Evolutionary conservation across 2,329 filamentous ascomycete species (phyloP).

Genomic region (Nothophaeocryptopus gaeumannii): DNA sequence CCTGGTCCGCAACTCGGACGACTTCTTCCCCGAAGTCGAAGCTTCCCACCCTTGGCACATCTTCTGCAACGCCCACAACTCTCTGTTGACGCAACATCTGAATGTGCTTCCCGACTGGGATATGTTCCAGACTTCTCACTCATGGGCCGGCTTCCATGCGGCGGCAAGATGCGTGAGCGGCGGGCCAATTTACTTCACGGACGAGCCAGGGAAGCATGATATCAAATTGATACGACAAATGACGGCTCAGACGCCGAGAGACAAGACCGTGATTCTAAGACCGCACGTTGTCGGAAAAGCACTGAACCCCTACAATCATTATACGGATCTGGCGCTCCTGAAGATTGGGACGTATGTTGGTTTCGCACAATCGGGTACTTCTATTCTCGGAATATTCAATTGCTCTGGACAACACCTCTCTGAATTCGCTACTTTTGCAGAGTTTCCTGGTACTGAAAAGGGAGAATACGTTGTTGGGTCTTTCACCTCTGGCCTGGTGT

Average conservation of each 20-base stretch:
- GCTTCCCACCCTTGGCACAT: constrained; percentile 90
- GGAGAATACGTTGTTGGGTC: constrained; percentile 69
- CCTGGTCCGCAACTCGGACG: constrained; percentile 79
- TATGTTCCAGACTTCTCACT: constrained; percentile 67
- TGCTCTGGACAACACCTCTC: constrained; percentile 60
- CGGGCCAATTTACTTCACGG: constrained; percentile 92
- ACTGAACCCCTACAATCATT: constrained; percentile 70
- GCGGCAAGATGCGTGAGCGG: constrained; percentile 86
- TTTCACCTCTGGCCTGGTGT: constrained; percentile 65
- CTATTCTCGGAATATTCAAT: constrained; percentile 84
- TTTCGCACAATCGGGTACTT: constrained; percentile 63
- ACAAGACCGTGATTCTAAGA: constrained; percentile 75
- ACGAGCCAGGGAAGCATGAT: constrained; percentile 79
- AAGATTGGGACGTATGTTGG: constrained; percentile 79
- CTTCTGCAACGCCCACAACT: constrained; percentile 89
- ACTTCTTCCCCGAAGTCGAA: constrained; percentile 84
- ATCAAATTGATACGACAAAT: constrained; percentile 73
- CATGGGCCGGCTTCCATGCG: constrained; percentile 79
- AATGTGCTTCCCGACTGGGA: constrained; percentile 85
- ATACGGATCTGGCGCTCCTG: constrained; percentile 69
- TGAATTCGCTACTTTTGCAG: constrained; percentile 67
- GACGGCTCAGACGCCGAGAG: constrained; percentile 68
- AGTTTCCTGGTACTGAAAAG: constrained; percentile 69
- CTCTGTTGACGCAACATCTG: constrained; percentile 75
- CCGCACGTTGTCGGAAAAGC: constrained; percentile 72